Evolutionary conservation across 495 filamentous ascomycete species (phyloP).

Genomic region (Neurospora intermedia): DNA sequence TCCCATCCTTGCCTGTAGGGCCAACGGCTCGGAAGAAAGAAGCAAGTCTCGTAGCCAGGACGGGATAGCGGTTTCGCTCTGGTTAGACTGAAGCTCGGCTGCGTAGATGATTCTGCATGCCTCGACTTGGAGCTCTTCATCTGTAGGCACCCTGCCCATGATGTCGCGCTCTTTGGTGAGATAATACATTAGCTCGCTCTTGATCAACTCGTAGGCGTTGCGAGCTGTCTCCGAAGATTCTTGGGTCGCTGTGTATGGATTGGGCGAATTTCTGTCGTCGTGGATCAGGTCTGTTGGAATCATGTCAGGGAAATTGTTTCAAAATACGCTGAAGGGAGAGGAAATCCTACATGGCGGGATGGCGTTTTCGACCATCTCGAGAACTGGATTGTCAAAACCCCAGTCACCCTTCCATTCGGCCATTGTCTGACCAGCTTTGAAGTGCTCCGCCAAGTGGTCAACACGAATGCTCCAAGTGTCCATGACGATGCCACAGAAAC

Average conservation of each 20-base stretch:
- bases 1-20: constrained; percentile 24
- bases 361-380: constrained; percentile 51
- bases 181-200: constrained; percentile 37
- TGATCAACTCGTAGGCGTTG: constrained; percentile 43
- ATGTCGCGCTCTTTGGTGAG: constrained; percentile 21
- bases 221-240: constrained; percentile 21
- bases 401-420: constrained; percentile 62
- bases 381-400: constrained; percentile 52
- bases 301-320: constrained; percentile 4
- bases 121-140: constrained; percentile 34
- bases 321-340: constrained; percentile 1
- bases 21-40: constrained; percentile 28
- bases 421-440: constrained; percentile 57
- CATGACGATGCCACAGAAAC: constrained; percentile 54
- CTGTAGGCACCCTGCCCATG: constrained; percentile 21
- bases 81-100: constrained; percentile 21
- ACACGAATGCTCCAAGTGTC: constrained; percentile 51
- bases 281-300: constrained; percentile 40
- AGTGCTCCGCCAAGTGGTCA: constrained; percentile 59
- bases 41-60: constrained; percentile 47
- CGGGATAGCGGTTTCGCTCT: constrained; percentile 15
- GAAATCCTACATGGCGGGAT: constrained; percentile 48
- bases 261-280: constrained; percentile 40
- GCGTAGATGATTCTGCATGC: constrained; percentile 33
- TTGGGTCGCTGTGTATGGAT: constrained; percentile 33